Conservation (phyloP, 2,329 filamentous ascomycete genomes). For the Pseudopyricularia cyperi region DNA sequence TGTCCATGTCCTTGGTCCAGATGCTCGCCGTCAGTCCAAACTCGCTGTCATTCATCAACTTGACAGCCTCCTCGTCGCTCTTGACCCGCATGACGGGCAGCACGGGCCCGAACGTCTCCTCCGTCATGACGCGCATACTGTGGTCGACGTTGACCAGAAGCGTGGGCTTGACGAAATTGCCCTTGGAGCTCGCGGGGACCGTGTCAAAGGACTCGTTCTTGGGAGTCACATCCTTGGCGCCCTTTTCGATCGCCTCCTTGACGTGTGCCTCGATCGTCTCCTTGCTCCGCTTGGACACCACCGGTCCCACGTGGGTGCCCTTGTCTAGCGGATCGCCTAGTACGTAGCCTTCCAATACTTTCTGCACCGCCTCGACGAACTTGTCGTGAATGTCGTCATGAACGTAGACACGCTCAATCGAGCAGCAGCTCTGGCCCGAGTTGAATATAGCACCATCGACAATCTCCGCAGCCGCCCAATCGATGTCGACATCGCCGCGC, state of each 20-base stretch:
- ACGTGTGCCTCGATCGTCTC: constrained; percentile 68
- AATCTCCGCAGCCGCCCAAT: constrained; percentile 87
- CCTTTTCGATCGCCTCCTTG: constrained; percentile 68
- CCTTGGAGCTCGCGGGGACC: constrained; percentile 47
- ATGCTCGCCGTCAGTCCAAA: constrained; percentile 94
- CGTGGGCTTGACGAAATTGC: constrained; percentile 82
- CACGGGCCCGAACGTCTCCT: constrained; percentile 90
- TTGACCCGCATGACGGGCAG: constrained; percentile 83
- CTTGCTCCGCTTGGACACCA: constrained; percentile 70
- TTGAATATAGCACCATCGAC: constrained; percentile 96
- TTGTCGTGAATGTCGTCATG: constrained; percentile 71
- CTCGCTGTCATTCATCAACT: constrained; percentile 86
- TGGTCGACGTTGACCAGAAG: constrained; percentile 70
- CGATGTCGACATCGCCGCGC: constrained; percentile 70
- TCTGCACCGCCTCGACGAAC: constrained; percentile 68
- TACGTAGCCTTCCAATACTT: constrained; percentile 68
- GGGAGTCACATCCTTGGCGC: constrained; percentile 74
- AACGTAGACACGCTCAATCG: constrained; percentile 84
- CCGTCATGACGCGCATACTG: constrained; percentile 76
- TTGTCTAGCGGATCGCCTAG: constrained; percentile 79
- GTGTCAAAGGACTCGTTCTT: constrained; percentile 64
- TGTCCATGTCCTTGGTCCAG: constrained; percentile 79
- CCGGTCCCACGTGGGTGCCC: constrained; percentile 72
- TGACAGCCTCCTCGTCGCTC: constrained; percentile 66
- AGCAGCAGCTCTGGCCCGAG: constrained; percentile 95